A percentile compares a stretch with the other conserved stretches of the same genome.
phyloP scores from a whole-genome alignment of 2,329 filamentous ascomycete species.

The Colletotrichum horii region DNA sequence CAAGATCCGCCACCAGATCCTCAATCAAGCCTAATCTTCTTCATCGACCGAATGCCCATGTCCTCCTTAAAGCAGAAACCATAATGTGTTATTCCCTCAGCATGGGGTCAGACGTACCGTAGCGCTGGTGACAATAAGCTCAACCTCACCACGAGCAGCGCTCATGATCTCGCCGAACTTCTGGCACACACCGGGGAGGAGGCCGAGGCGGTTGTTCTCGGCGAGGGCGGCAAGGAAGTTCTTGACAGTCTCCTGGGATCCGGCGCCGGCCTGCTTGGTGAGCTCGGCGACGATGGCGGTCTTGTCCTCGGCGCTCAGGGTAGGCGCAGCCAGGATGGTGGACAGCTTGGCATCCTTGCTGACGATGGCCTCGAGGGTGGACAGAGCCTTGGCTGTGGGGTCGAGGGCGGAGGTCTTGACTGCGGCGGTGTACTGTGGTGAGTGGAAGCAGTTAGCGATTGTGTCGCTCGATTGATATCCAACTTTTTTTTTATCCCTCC shows the following conservation, averaged over 20 bases:
- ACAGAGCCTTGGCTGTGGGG: conserved; percentile 80
- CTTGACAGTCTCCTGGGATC: conserved; percentile 83
- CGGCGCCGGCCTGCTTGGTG: conserved; percentile 76
- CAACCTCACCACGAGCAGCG: conserved; percentile 89
- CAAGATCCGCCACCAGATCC: not conserved
- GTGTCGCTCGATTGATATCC: conserved; percentile 5
- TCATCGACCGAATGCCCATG: not conserved
- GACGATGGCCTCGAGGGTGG: conserved; percentile 73
- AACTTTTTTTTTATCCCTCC: not conserved
- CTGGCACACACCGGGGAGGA: conserved; percentile 80
- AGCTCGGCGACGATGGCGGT: conserved; percentile 85
- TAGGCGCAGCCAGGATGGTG: conserved; percentile 78
- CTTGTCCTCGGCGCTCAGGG: conserved; percentile 82
- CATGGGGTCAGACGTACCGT: conserved; percentile 63
- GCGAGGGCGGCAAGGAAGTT: conserved; percentile 92
- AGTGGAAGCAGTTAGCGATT: conserved; percentile 43
- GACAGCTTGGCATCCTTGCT: conserved; percentile 84
- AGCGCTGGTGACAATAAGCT: conserved; percentile 90
- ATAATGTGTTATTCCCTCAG: not conserved
- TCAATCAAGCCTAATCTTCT: not conserved
- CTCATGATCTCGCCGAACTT: conserved; percentile 91
- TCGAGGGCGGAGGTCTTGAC: conserved; percentile 88
- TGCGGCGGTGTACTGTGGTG: conserved; percentile 86
- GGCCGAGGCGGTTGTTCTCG: conserved; percentile 92
- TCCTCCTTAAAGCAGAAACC: not conserved